Evolutionary conservation across 345 rosid genomes (phyloP).

Genomic region (Lepidium africanum): DNA sequence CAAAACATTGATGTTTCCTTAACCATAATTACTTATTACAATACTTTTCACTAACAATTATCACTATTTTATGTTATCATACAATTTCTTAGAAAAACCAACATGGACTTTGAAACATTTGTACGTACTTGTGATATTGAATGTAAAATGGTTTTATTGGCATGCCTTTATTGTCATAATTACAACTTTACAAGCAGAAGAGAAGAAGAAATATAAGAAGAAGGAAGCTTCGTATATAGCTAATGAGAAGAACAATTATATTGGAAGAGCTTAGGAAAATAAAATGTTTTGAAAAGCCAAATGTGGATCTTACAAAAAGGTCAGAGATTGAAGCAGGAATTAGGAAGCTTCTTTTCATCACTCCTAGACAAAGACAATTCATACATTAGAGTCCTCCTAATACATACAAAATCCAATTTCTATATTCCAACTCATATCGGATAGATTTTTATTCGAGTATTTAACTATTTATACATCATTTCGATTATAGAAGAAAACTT

Average conservation of each 20-base stretch:
- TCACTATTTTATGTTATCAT: background rate
- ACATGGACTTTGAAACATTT: background rate
- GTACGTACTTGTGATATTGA: background rate
- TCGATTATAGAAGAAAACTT: background rate
- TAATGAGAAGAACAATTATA: background rate
- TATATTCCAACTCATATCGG: background rate
- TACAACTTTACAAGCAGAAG: background rate
- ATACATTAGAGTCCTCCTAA: background rate
- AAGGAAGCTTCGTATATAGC: conserved; percentile 11
- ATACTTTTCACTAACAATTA: background rate
- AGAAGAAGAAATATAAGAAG: background rate
- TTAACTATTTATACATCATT: background rate
- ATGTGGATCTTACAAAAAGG: background rate
- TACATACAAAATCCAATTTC: background rate
- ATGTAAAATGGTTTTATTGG: background rate
- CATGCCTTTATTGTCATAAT: background rate
- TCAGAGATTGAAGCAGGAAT: conserved; percentile 1
- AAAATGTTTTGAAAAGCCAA: background rate
- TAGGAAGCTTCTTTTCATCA: conserved; percentile 7
- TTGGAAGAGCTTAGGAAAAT: background rate
- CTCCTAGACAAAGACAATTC: background rate
- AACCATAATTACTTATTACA: background rate
- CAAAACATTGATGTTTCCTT: background rate
- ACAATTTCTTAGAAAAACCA: background rate
- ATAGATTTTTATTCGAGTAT: background rate